A percentile compares a stretch with the other conserved stretches of the same genome.
Evolutionary conservation across 164 flowering plant species (phyloP).

Genomic region (Chimonanthus praecox): DNA sequence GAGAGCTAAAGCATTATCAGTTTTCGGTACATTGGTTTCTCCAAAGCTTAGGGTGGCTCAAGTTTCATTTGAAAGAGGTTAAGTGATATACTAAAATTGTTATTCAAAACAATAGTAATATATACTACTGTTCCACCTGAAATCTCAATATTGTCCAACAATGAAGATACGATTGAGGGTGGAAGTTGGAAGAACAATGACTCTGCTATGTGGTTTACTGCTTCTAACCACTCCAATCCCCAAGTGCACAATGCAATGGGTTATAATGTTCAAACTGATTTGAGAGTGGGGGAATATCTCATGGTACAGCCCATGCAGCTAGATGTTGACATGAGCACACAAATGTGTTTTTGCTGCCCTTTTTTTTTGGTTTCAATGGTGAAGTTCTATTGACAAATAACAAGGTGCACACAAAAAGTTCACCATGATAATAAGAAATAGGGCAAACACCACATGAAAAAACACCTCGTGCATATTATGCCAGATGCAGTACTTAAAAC

Average conservation of each 20-base stretch:
- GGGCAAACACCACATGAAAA: background rate
- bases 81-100: background rate
- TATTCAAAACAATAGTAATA: too few species aligned
- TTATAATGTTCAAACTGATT: background rate
- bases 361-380: background rate
- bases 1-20: conserved; percentile 55
- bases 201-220: background rate
- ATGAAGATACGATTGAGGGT: background rate
- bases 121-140: background rate
- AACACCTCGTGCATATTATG: background rate
- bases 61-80: conserved; percentile 85
- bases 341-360: background rate
- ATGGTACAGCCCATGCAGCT: background rate
- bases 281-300: background rate
- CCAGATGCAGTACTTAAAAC: background rate
- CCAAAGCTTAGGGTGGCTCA: conserved; percentile 87
- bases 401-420: background rate
- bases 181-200: background rate
- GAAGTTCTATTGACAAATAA: background rate
- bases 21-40: conserved; percentile 81
- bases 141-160: too few species aligned
- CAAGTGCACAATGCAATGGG: background rate
- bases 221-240: background rate
- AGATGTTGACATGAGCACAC: background rate
- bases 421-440: too few species aligned